phyloP scores from a whole-genome alignment of 2,329 filamentous ascomycete genomes.

The Zasmidium cellare region DNA sequence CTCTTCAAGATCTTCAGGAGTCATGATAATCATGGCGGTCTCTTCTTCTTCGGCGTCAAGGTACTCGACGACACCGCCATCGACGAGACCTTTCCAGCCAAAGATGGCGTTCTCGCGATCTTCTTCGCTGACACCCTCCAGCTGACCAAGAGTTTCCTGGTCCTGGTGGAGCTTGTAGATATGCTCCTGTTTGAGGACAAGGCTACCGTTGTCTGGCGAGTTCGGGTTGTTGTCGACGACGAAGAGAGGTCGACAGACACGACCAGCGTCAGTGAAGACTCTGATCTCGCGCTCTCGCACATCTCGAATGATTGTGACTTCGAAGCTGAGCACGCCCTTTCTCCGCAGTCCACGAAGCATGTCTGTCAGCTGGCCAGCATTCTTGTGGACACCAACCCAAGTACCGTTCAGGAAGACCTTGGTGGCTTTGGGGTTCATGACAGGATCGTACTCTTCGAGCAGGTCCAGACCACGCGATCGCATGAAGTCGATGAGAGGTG shows the following conservation, averaged over 20 bases:
- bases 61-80: conserved; percentile 87
- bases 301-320: conserved; percentile 92
- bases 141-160: conserved; percentile 51
- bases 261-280: conserved; percentile 94
- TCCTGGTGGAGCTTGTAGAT: conserved; percentile 75
- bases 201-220: conserved; percentile 70
- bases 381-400: conserved; percentile 94
- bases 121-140: conserved; percentile 55
- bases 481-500: conserved; percentile 94
- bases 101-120: conserved; percentile 64
- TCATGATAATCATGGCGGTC: conserved; percentile 99
- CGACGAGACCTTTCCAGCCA: conserved; percentile 85
- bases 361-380: conserved; percentile 80
- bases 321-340: conserved; percentile 80
- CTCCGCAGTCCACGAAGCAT: conserved; percentile 47
- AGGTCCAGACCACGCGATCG: conserved; percentile 94
- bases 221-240: conserved; percentile 84
- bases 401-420: conserved; percentile 98
- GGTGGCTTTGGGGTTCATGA: conserved; percentile 79
- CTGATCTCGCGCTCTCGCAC: conserved; percentile 98
- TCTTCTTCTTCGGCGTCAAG: conserved; percentile 98
- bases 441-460: conserved; percentile 78
- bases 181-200: conserved; percentile 84
- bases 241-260: conserved; percentile 91
- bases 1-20: conserved; percentile 84